phyloP scores from a whole-genome alignment of 805 yeast species.

The Debaryomyces hansenii region DNA sequence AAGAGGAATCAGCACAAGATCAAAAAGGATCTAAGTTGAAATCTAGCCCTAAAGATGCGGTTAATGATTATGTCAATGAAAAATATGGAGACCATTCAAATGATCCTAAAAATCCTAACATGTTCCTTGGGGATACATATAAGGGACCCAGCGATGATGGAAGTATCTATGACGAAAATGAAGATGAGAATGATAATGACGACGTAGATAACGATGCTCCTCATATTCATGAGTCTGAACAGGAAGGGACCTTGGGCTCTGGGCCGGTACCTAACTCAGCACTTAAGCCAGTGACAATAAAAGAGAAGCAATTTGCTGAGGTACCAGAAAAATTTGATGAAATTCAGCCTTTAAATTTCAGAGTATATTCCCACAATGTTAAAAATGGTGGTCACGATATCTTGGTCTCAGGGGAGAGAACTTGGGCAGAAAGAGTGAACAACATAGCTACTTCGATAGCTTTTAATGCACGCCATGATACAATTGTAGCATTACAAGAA shows the following conservation, averaged over 20 bases:
- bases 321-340: background rate
- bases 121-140: background rate
- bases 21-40: too few relatives aligned
- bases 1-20: too few relatives aligned
- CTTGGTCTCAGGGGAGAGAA: conserved; percentile 31
- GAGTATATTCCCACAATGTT: conserved; percentile 46
- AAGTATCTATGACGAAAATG: background rate
- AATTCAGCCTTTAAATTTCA: conserved; percentile 11
- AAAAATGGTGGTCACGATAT: conserved; percentile 40
- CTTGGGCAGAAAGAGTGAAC: conserved; percentile 40
- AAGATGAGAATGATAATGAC: background rate
- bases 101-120: conserved; percentile 12
- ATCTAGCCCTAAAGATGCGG: background rate
- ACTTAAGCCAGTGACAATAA: background rate
- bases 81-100: background rate
- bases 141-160: background rate
- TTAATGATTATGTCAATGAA: background rate
- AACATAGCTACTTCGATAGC: conserved; percentile 37
- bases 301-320: background rate
- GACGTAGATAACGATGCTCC: background rate
- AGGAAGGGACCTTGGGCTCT: background rate
- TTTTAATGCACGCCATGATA: conserved; percentile 30
- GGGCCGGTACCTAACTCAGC: background rate
- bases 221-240: background rate
- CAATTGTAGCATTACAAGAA: conserved; percentile 41